Conservation (phyloP, 2,329 filamentous ascomycete species). For the Verticillium alfalfae region DNA sequence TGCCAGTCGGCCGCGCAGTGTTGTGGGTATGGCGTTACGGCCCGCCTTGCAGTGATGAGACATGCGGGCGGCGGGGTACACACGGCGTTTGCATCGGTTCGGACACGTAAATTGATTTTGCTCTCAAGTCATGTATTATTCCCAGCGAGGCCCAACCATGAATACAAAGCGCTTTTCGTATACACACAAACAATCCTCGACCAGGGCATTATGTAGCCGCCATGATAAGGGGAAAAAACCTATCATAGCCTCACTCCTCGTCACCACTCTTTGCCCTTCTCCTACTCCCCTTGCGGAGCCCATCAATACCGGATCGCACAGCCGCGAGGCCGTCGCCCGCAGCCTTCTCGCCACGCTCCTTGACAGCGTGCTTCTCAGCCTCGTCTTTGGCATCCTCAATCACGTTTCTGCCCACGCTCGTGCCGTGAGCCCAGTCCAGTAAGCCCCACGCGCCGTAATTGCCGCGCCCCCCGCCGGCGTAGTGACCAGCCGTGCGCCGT, state of each 20-base stretch:
- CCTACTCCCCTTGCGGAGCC: conserved; percentile 7
- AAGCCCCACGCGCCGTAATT: conserved; percentile 60
- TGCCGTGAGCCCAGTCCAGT: conserved; percentile 57
- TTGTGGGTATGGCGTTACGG: background rate
- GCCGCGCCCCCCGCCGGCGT: conserved; percentile 47
- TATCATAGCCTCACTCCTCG: background rate
- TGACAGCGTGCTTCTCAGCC: conserved; percentile 49
- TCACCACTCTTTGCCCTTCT: background rate
- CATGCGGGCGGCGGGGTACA: background rate
- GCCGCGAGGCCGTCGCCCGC: conserved; percentile 23
- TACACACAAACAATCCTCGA: background rate
- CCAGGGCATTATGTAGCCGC: background rate
- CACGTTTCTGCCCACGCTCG: conserved; percentile 43
- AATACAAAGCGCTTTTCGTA: background rate
- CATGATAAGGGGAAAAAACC: background rate
- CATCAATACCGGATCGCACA: conserved; percentile 25
- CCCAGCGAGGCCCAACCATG: no score
- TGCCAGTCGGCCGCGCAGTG: no score
- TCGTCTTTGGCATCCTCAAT: conserved; percentile 50
- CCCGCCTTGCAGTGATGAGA: background rate
- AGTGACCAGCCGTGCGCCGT: conserved; percentile 43
- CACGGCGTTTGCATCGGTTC: background rate
- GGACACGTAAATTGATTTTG: background rate
- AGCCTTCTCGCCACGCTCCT: conserved; percentile 30
- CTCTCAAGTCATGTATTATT: background rate